These are phyloP conservation scores for Microsporum ferrugineum DNA, from an alignment of 2,329 filamentous ascomycete genomes.

Conservation along the genomic window DNA sequence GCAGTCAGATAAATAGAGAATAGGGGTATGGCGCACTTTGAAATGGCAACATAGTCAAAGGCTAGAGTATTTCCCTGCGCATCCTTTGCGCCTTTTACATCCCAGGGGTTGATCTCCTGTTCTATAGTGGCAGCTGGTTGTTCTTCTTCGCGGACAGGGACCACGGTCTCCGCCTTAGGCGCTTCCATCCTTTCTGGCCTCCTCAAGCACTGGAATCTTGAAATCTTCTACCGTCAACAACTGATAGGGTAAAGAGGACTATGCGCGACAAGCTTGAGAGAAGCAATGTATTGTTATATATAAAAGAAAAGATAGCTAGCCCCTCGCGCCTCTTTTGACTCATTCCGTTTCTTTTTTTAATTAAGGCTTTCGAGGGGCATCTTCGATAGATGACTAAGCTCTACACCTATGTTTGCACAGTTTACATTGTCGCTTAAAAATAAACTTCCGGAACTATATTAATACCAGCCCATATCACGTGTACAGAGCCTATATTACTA, in stretches of 20 bases:
- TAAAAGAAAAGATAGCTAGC: neutral
- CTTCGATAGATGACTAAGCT: neutral
- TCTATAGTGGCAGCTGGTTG: slow-evolving; percentile 10
- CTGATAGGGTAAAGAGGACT: neutral
- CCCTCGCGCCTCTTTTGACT: neutral
- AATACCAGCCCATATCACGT: neutral
- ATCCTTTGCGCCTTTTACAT: slow-evolving; percentile 22
- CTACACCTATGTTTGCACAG: neutral
- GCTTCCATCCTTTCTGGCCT: slow-evolving; percentile 6
- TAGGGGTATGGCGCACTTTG: slow-evolving; percentile 15
- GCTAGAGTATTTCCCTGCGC: slow-evolving; percentile 21
- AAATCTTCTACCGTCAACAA: neutral
- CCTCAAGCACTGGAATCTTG: neutral
- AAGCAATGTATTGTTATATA: neutral
- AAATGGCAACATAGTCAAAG: slow-evolving; percentile 23
- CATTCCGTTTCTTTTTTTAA: neutral
- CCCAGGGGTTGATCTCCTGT: slow-evolving; percentile 25
- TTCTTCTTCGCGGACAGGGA: slow-evolving; percentile 8
- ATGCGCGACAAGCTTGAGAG: neutral
- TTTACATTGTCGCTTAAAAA: neutral
- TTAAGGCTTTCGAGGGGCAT: neutral
- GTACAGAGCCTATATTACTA: neutral
- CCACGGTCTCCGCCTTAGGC: slow-evolving; percentile 7
- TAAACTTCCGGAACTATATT: neutral
- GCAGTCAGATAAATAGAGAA: neutral